Evolutionary conservation across 768 basidiomycete species (phyloP).

Genomic region (Xerocomus potaroensis): DNA sequence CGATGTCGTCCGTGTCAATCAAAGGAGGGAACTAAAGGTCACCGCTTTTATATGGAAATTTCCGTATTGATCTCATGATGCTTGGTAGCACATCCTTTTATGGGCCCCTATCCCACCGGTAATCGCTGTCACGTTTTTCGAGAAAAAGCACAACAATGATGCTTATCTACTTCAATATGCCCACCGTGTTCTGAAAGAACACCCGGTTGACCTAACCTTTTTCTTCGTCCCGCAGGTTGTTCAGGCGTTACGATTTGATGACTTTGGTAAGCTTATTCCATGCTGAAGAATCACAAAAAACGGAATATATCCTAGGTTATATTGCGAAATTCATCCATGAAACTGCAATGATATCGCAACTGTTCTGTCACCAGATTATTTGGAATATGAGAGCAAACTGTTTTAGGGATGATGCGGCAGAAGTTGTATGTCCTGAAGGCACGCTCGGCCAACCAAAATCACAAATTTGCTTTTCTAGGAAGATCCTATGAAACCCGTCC

Average conservation of each 20-base stretch:
- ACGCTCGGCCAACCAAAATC: neutral
- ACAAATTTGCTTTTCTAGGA: conserved; percentile 46
- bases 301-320: conserved; percentile 55
- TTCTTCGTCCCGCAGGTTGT: conserved; percentile 99
- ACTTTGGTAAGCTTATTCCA: conserved; percentile 54
- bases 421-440: conserved; percentile 51
- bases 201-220: conserved; percentile 92
- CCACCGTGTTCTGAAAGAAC: conserved; percentile 90
- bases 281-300: neutral
- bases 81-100: conserved; percentile 69
- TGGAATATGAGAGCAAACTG: conserved; percentile 99
- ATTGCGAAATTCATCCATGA: conserved; percentile 95
- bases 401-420: conserved; percentile 85
- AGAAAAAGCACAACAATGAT: conserved; percentile 77
- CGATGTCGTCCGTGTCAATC: conserved; percentile 53
- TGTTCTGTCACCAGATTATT: conserved; percentile 99
- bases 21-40: conserved; percentile 75
- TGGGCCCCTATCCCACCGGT: conserved; percentile 90
- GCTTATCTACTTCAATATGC: conserved; percentile 92
- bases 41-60: conserved; percentile 6
- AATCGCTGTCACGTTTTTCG: conserved; percentile 78
- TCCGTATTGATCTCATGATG: neutral
- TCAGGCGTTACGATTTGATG: conserved; percentile 89
- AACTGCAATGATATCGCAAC: conserved; percentile 93
- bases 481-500: conserved; percentile 92